Evolutionary conservation across 2,329 filamentous ascomycete species (phyloP), one percentile per base, ranked within the genome.

Genomic region (Sporothrix brasiliensis): DNA sequence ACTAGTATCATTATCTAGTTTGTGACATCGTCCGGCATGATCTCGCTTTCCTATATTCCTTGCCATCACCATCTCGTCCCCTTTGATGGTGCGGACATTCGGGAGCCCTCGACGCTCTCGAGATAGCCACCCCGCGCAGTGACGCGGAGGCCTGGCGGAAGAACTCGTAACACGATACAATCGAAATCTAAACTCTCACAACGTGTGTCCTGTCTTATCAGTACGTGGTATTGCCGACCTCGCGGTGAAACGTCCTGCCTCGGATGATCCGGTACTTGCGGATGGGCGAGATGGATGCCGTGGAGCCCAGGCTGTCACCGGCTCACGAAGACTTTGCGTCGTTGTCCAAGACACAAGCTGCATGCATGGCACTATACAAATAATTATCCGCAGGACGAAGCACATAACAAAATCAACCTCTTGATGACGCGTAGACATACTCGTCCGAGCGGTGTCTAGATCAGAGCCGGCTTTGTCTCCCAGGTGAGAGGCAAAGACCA

Each of bases 51-150:
- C 34, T 34, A 5, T 9, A 34, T 34, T 5, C 34, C 6, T 5
- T 5, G 4, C 34, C 34, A 2, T 1, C 34, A 9, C 34, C 34
- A 34, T 1, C 30, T 34, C 6, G 34, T 34, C 6, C 30, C 34
- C 74, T 69, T 79, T 77, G 67, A 78, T 77, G 71, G 72, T 74
- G 44, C 72, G 49, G 63, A 76, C 70, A 49, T 66, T 49, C 11
- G 72, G 60, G 71, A 72, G 0, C 70, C 52, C 61, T 78, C 76
- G 47, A 70, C 67, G 47, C 70, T 73, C 73, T 78, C 77, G 16
- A 78, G 53, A 63, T 72, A 77, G 19, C 83, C 86, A 21, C 86
- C 87, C 0, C 87, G 86, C 72, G 83, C 83, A 54, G 86, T 78
- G 70, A 85, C 82, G 67, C 79, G 79, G 75, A 85, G 5, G 84